These are phyloP conservation scores for Pyrus hybrid DNA, from an alignment of 331 rosid species.

Conservation along the genomic window DNA sequence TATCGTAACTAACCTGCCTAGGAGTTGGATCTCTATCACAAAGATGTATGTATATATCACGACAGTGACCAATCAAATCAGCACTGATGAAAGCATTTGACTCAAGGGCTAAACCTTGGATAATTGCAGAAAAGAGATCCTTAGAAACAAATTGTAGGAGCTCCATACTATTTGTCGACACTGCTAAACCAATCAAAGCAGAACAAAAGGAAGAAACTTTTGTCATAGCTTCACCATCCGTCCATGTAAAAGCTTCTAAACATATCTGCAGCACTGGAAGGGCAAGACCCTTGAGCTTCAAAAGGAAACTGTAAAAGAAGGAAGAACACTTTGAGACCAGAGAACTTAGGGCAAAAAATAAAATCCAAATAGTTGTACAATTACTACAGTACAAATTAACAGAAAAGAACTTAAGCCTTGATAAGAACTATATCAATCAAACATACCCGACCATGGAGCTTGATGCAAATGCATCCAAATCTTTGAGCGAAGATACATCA, in stretches of 20 bases:
- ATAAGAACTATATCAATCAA: slow-evolving; percentile 8
- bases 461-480: slow-evolving; percentile 57
- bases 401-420: not conserved
- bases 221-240: slow-evolving; percentile 80
- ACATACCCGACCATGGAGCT: slow-evolving; percentile 91
- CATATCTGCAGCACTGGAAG: slow-evolving; percentile 63
- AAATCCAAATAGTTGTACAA: not conserved
- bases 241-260: slow-evolving; percentile 78
- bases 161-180: slow-evolving; percentile 49
- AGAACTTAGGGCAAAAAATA: not conserved
- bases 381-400: slow-evolving; percentile 7
- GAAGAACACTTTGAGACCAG: not conserved
- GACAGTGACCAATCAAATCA: slow-evolving; percentile 79
- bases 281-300: slow-evolving; percentile 68
- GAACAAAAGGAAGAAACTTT: slow-evolving; percentile 73
- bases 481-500: slow-evolving; percentile 56
- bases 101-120: slow-evolving; percentile 83
- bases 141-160: slow-evolving; percentile 66
- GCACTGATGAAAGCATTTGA: slow-evolving; percentile 89
- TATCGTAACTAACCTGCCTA: slow-evolving; percentile 61
- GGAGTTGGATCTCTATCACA: slow-evolving; percentile 85
- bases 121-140: slow-evolving; percentile 80
- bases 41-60: slow-evolving; percentile 79
- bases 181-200: slow-evolving; percentile 49
- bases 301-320: slow-evolving; percentile 59